These are phyloP conservation scores for Poterioochromonas sp. DNA, from an alignment of 352 stramenopile genomes.

Conservation along the genomic window DNA sequence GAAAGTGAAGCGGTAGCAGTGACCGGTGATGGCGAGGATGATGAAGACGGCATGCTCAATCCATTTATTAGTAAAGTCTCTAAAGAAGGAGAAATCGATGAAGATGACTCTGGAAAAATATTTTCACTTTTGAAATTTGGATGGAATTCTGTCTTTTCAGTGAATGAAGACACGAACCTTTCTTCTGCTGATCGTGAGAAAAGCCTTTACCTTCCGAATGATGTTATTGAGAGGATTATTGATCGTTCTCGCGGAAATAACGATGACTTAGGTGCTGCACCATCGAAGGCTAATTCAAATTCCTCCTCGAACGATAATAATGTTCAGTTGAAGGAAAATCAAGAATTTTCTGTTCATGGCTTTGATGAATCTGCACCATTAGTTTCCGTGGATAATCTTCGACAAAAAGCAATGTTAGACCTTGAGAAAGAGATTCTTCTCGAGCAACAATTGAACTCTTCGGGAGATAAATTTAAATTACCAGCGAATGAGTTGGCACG, in stretches of 20 bases:
- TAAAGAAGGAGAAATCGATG: slow-evolving; percentile 10
- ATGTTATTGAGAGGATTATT: slow-evolving; percentile 37
- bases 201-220: slow-evolving; percentile 35
- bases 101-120: slow-evolving; percentile 7
- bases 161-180: neutral
- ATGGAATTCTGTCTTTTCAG: slow-evolving; percentile 36
- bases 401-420: neutral
- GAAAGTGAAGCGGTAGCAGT: too few relatives aligned
- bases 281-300: neutral
- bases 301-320: neutral
- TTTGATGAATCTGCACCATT: slow-evolving; percentile 17
- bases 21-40: slow-evolving; percentile 59
- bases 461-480: neutral
- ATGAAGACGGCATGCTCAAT: slow-evolving; percentile 46
- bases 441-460: neutral
- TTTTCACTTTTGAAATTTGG: slow-evolving; percentile 36
- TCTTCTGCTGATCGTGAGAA: neutral
- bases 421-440: neutral
- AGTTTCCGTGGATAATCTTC: neutral
- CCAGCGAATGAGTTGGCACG: neutral
- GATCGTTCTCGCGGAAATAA: slow-evolving; percentile 31
- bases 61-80: too few relatives aligned
- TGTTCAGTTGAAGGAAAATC: slow-evolving; percentile 1
- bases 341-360: neutral
- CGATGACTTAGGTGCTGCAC: neutral